These are phyloP conservation scores for Fusarium secorum DNA, from an alignment of 2,329 filamentous ascomycete genomes.

Conservation along the genomic window DNA sequence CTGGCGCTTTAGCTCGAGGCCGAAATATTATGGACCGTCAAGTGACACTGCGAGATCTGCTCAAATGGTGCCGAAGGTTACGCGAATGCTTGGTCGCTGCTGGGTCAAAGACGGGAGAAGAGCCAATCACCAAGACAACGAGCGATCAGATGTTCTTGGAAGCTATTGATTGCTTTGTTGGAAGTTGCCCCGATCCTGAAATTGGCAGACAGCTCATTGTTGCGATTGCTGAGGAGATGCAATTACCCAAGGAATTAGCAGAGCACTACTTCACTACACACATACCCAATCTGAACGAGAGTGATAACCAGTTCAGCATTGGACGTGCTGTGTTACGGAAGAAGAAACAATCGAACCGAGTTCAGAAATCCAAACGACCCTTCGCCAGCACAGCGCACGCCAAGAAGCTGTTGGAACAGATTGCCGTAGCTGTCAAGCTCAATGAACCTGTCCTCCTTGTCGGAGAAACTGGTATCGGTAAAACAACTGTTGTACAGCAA, in stretches of 20 bases:
- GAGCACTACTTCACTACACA: constrained; percentile 79
- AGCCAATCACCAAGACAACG: constrained; percentile 75
- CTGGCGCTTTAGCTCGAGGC: constrained; percentile 43
- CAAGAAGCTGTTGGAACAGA: constrained; percentile 84
- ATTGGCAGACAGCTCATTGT: constrained; percentile 67
- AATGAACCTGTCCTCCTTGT: constrained; percentile 92
- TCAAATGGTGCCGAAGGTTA: constrained; percentile 90
- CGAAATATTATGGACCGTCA: constrained; percentile 60
- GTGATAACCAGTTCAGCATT: constrained; percentile 64
- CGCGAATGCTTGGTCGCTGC: constrained; percentile 68
- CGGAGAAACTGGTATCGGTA: constrained; percentile 98
- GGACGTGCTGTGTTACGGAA: constrained; percentile 72
- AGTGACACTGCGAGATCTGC: constrained; percentile 77
- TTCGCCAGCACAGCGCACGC: constrained; percentile 93
- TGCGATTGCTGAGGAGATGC: constrained; percentile 84
- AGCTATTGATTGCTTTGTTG: constrained; percentile 89
- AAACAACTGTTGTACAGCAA: constrained; percentile 95
- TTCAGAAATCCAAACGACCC: constrained; percentile 65
- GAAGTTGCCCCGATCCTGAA: constrained; percentile 74
- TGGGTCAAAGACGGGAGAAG: constrained; percentile 70
- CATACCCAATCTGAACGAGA: constrained; percentile 73
- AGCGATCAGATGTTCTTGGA: constrained; percentile 91
- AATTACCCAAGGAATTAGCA: constrained; percentile 81
- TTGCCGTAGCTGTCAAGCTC: constrained; percentile 81
- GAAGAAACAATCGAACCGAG: constrained; percentile 57